Conservation (phyloP, 768 basidiomycete species). For the Boletus coccyginus region DNA sequence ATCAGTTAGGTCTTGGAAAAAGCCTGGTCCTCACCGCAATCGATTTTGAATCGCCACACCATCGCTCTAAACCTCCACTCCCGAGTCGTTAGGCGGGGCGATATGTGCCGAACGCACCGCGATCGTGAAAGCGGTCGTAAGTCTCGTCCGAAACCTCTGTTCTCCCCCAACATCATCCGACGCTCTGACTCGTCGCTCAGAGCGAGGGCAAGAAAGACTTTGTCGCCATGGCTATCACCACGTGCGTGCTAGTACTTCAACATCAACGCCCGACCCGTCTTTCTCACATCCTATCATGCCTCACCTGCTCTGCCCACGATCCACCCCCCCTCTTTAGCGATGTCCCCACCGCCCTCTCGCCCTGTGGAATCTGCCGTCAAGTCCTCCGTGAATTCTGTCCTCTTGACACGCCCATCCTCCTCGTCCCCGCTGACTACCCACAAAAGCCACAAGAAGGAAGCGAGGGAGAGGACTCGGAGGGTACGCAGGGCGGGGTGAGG, state of each 20-base stretch:
- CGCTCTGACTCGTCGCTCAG: constrained; percentile 36
- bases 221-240: constrained; percentile 73
- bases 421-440: constrained; percentile 66
- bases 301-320: neutral
- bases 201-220: constrained; percentile 77
- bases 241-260: constrained; percentile 43
- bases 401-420: constrained; percentile 65
- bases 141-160: constrained; percentile 20
- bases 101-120: constrained; percentile 97
- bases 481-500: constrained; percentile 41
- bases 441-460: constrained; percentile 23
- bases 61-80: neutral
- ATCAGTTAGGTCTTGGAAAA: neutral
- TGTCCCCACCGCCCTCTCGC: constrained; percentile 63
- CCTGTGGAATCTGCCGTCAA: constrained; percentile 94
- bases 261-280: too few species aligned
- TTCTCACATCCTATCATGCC: neutral
- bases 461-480: constrained; percentile 23
- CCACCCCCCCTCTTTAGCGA: constrained; percentile 46
- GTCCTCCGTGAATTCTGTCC: constrained; percentile 84
- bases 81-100: constrained; percentile 52
- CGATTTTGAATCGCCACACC: too few species aligned
- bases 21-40: neutral
- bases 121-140: constrained; percentile 88
- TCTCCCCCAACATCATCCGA: neutral